phyloP scores from a whole-genome alignment of 306 rosid genomes.

The Fagus crenata region DNA sequence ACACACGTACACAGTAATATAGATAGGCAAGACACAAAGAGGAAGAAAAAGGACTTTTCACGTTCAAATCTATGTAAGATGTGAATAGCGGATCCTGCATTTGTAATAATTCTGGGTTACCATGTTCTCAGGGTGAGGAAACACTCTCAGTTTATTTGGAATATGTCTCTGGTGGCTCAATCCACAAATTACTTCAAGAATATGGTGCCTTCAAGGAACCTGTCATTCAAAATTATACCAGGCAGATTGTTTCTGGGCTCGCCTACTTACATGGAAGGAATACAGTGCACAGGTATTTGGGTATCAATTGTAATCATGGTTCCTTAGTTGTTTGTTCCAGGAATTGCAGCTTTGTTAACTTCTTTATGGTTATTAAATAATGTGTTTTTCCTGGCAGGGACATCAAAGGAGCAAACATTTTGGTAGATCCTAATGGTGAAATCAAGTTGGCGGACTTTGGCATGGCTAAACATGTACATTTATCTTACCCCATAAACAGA shows the following conservation, averaged over 20 bases:
- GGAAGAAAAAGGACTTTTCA: background rate
- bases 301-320: background rate
- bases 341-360: conserved; percentile 2
- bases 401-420: conserved; percentile 97
- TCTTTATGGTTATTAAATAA: conserved; percentile 5
- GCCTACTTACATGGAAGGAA: conserved; percentile 93
- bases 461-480: conserved; percentile 91
- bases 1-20: background rate
- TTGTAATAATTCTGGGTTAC: conserved; percentile 1
- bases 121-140: conserved; percentile 69
- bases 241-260: conserved; percentile 91
- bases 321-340: conserved; percentile 9
- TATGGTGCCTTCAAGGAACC: conserved; percentile 89
- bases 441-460: conserved; percentile 98
- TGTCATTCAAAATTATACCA: conserved; percentile 87
- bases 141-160: conserved; percentile 88
- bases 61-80: background rate
- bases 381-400: conserved; percentile 65
- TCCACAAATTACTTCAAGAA: conserved; percentile 90
- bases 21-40: conserved; percentile 10
- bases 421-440: conserved; percentile 93
- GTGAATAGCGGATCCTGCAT: background rate
- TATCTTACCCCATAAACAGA: conserved; percentile 30
- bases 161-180: conserved; percentile 93
- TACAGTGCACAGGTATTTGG: conserved; percentile 84